phyloP scores from a whole-genome alignment of 306 rosid genomes.

The Prosopis cineraria region DNA sequence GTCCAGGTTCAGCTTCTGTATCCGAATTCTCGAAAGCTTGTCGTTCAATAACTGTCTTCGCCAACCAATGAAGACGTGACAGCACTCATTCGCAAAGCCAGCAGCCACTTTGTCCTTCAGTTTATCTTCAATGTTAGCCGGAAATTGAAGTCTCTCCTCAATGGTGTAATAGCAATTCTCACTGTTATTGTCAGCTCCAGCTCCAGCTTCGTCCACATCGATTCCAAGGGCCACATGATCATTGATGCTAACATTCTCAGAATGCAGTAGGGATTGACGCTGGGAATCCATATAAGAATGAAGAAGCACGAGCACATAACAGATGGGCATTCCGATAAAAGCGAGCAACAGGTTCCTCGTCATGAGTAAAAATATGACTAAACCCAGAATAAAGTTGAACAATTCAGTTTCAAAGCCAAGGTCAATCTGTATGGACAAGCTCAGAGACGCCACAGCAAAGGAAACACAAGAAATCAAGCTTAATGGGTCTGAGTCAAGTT shows the following conservation, averaged over 20 bases:
- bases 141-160: neutral
- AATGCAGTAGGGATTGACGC: no score
- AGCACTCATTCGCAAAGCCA: constrained; percentile 63
- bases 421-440: neutral
- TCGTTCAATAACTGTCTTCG: constrained; percentile 55
- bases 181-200: neutral
- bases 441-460: neutral
- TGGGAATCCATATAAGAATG: neutral
- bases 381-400: neutral
- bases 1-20: constrained; percentile 58
- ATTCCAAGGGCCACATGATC: neutral
- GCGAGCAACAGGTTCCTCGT: neutral
- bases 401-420: neutral
- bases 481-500: neutral
- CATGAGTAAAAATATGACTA: neutral
- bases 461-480: neutral
- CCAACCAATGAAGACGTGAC: constrained; percentile 57
- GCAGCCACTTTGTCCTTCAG: constrained; percentile 29
- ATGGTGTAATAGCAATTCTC: neutral
- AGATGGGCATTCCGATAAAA: neutral
- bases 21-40: constrained; percentile 49
- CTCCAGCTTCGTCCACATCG: neutral
- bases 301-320: neutral
- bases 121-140: neutral
- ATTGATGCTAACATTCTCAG: neutral